phyloP scores from a whole-genome alignment of 306 rosid genomes.

The Medicago lupulina region DNA sequence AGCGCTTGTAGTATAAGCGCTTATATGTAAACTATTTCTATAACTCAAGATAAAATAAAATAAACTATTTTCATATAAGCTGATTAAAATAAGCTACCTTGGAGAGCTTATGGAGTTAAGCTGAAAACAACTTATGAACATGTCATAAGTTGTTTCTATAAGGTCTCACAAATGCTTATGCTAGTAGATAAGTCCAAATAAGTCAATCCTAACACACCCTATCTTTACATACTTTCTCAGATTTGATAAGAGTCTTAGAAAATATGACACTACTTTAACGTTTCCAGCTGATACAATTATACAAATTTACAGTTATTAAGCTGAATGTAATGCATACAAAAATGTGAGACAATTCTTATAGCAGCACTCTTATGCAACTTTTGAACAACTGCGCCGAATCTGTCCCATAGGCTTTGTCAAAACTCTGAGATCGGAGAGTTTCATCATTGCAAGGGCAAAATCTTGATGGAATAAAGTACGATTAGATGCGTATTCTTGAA shows the following conservation, averaged over 20 bases:
- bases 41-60: too few species aligned
- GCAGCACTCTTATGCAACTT: constrained; percentile 41
- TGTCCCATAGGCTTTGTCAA: constrained; percentile 52
- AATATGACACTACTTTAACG: not conserved
- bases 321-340: constrained; percentile 10
- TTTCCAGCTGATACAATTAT: not conserved
- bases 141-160: too few species aligned
- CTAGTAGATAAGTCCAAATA: not conserved
- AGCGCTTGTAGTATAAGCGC: not conserved
- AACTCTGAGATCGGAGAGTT: constrained; percentile 52
- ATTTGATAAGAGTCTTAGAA: constrained; percentile 11
- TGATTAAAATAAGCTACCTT: not conserved
- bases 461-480: constrained; percentile 44
- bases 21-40: too few species aligned
- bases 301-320: constrained; percentile 12
- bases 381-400: constrained; percentile 50
- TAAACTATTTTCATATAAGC: not conserved
- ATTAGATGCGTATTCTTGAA: constrained; percentile 46
- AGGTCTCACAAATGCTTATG: not conserved
- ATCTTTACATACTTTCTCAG: not conserved
- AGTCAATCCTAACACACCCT: not conserved
- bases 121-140: too few species aligned
- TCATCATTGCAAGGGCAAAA: constrained; percentile 53
- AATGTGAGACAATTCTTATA: constrained; percentile 12
- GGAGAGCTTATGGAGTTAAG: not conserved